A percentile compares a stretch with the other conserved stretches of the same genome.
Evolutionary conservation across 306 rosid genomes (phyloP).

Genomic region (Medicago lupulina): DNA sequence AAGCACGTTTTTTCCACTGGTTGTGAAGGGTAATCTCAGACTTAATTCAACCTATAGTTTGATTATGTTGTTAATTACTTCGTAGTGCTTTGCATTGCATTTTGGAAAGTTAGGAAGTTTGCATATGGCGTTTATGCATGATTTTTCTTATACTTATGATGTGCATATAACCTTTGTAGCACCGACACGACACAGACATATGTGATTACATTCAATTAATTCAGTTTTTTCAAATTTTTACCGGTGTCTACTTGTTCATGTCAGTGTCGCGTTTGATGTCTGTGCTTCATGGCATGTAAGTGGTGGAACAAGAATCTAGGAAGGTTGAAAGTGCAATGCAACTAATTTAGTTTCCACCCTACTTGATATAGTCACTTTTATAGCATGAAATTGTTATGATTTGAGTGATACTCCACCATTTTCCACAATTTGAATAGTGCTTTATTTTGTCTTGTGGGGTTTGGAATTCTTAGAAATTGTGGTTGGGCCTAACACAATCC

Average conservation of each 20-base stretch:
- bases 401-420: neutral
- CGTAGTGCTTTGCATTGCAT: neutral
- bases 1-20: conserved; percentile 66
- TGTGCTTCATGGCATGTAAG: neutral
- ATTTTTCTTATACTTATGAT: neutral
- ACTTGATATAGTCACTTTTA: conserved; percentile 2
- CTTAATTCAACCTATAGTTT: neutral
- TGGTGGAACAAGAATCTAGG: neutral
- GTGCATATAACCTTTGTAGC: neutral
- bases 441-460: neutral
- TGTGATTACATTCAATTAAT: too few relatives aligned
- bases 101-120: neutral
- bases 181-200: too few relatives aligned
- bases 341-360: conserved; percentile 1
- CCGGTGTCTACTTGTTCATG: neutral
- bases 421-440: neutral
- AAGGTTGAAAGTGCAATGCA: conserved; percentile 19
- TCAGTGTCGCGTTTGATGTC: neutral
- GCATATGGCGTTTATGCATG: neutral
- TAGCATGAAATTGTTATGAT: neutral
- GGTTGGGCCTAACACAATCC: too few relatives aligned
- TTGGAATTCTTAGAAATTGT: too few relatives aligned
- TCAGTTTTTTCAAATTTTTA: too few relatives aligned
- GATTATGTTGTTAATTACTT: neutral
- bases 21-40: conserved; percentile 63